These are phyloP conservation scores for Trametes cinnabarina DNA, from an alignment of 768 basidiomycete species.

Conservation along the genomic window DNA sequence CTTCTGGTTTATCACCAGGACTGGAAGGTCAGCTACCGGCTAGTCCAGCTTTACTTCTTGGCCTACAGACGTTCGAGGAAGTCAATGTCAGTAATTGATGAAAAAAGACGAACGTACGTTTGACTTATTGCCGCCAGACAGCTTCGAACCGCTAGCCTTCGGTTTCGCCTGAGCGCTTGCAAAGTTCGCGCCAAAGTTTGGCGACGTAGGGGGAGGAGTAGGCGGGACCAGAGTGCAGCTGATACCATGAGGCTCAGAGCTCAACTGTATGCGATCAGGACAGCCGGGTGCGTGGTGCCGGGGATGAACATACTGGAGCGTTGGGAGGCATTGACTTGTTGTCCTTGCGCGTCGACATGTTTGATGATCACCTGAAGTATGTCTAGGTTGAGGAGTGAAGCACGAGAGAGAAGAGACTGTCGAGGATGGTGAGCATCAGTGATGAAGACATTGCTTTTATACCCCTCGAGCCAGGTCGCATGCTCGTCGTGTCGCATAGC, in stretches of 20 bases:
- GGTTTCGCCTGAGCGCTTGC: not conserved
- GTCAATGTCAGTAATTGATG: not conserved
- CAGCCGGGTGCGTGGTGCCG: no score
- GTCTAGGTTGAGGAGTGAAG: not conserved
- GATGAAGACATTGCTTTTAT: no score
- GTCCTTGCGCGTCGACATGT: slow-evolving; percentile 4
- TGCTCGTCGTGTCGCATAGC: no score
- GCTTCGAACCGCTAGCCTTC: not conserved
- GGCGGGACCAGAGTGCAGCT: slow-evolving; percentile 5
- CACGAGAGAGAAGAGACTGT: not conserved
- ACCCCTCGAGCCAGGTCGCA: no score
- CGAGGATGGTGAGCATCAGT: not conserved
- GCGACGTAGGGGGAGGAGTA: slow-evolving; percentile 5
- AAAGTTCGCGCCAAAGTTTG: not conserved
- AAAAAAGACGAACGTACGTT: not conserved
- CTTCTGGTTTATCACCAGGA: no score
- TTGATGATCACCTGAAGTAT: not conserved
- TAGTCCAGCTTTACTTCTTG: not conserved
- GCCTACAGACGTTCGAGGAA: not conserved
- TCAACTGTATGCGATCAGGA: not conserved
- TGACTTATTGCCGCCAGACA: not conserved
- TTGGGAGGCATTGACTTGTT: not conserved
- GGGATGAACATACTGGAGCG: not conserved
- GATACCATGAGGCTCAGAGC: slow-evolving; percentile 8
- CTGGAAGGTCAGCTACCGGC: no score